These are phyloP conservation scores for Mycena polygramma DNA, from an alignment of 768 basidiomycete genomes.

Conservation along the genomic window DNA sequence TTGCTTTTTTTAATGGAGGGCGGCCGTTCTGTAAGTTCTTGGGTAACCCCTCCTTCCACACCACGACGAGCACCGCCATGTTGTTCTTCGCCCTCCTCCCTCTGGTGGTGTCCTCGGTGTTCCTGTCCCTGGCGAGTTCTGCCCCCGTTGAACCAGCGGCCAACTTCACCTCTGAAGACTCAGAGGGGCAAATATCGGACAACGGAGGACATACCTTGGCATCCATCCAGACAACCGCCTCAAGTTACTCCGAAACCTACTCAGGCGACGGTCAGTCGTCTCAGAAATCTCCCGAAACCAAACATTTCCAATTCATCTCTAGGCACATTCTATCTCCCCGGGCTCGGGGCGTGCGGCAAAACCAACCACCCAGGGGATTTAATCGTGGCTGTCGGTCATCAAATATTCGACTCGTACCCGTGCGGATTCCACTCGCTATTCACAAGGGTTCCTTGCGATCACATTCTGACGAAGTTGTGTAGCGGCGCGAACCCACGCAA, in stretches of 20 bases:
- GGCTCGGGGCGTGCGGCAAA: slow-evolving; percentile 43
- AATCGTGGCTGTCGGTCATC: slow-evolving; percentile 42
- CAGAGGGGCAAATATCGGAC: too few relatives aligned
- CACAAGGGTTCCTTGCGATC: too few relatives aligned
- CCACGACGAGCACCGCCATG: background rate
- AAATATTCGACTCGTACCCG: slow-evolving; percentile 41
- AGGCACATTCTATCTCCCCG: slow-evolving; percentile 39
- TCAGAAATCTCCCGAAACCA: background rate
- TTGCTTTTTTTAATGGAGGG: background rate
- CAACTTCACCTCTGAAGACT: too few relatives aligned
- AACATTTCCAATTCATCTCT: background rate
- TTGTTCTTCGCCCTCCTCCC: background rate
- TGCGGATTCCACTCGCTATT: background rate
- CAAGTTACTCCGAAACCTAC: background rate
- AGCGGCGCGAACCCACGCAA: slow-evolving; percentile 23
- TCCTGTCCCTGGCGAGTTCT: background rate
- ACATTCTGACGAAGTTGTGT: too few relatives aligned
- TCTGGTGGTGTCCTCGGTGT: background rate
- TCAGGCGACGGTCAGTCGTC: slow-evolving; percentile 12
- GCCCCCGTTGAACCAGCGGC: too few relatives aligned
- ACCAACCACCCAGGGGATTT: slow-evolving; percentile 35
- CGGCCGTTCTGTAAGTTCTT: too few relatives aligned
- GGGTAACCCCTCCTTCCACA: too few relatives aligned
- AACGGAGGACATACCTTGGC: too few relatives aligned
- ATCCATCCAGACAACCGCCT: too few relatives aligned